Evolutionary conservation across 768 basidiomycete species (phyloP).

Genomic region (Boletus sp.): DNA sequence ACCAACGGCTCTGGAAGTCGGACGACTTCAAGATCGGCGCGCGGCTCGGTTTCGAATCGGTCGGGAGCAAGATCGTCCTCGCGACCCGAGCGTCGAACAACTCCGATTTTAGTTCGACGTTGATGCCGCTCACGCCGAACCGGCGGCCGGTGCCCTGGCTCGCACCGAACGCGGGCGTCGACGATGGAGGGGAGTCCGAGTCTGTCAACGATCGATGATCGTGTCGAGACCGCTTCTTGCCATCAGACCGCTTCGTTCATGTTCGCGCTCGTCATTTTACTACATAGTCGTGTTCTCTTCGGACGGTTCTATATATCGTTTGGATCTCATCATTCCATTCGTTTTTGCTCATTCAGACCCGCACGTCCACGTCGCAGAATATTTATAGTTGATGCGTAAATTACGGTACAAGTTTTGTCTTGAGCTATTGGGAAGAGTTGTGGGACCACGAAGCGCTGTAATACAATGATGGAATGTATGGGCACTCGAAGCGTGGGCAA

Average conservation of each 20-base stretch:
- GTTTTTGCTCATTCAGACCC: background rate
- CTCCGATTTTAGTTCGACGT: background rate
- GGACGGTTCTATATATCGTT: background rate
- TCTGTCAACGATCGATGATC: conserved; percentile 13
- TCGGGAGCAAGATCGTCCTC: conserved; percentile 51
- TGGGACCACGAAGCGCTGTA: conserved; percentile 8
- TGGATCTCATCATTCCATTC: background rate
- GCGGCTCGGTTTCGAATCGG: conserved; percentile 50
- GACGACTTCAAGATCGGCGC: conserved; percentile 63
- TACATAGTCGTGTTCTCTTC: too few relatives aligned
- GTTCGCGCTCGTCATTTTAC: too few relatives aligned
- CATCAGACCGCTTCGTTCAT: too few relatives aligned
- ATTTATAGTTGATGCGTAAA: conserved; percentile 35
- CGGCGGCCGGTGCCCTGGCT: conserved; percentile 13
- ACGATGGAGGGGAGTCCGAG: conserved; percentile 12
- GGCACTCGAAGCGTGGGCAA: background rate
- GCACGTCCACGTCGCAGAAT: conserved; percentile 9
- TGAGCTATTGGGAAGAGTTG: conserved; percentile 6
- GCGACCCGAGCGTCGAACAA: conserved; percentile 32
- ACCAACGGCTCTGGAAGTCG: conserved; percentile 65
- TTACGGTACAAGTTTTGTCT: conserved; percentile 32
- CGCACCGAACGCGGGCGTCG: background rate
- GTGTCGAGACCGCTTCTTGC: background rate
- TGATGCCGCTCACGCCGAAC: background rate
- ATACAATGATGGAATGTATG: conserved; percentile 16